phyloP scores from a whole-genome alignment of 2,329 filamentous ascomycete genomes.

The Aspergillus fumigatus region DNA sequence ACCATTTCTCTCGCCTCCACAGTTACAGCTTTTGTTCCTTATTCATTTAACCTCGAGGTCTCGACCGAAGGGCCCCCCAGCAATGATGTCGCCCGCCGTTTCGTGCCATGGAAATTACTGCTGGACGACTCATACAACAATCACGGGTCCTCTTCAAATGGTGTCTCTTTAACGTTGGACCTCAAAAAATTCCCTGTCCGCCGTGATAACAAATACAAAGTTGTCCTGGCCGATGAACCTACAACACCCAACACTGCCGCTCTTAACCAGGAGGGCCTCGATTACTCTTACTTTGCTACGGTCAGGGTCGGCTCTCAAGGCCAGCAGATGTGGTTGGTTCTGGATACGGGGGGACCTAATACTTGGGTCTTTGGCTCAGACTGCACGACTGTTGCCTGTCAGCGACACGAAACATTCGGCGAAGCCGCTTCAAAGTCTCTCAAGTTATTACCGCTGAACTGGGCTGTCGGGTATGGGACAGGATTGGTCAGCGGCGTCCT shows the following conservation, averaged over 20 bases:
- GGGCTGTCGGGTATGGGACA: constrained; percentile 70
- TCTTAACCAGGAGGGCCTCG: constrained; percentile 51
- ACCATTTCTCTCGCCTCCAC: constrained; percentile 28
- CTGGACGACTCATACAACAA: constrained; percentile 15
- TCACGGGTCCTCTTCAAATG: constrained; percentile 9
- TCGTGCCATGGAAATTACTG: constrained; percentile 27
- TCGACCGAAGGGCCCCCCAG: constrained; percentile 12
- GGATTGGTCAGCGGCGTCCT: constrained; percentile 66
- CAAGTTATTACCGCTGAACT: constrained; percentile 49
- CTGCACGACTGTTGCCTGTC: constrained; percentile 64
- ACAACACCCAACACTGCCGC: constrained; percentile 45
- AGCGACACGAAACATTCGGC: constrained; percentile 66
- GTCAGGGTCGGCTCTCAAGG: constrained; percentile 48
- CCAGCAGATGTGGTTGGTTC: constrained; percentile 49
- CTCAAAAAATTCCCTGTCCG: constrained; percentile 36
- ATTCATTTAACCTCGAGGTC: constrained; percentile 23
- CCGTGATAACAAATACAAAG: constrained; percentile 47
- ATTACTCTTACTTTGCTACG: constrained; percentile 52
- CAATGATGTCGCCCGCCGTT: constrained; percentile 25
- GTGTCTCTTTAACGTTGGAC: constrained; percentile 28
- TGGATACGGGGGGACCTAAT: constrained; percentile 57
- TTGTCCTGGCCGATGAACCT: constrained; percentile 38
- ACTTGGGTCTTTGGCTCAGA: constrained; percentile 77
- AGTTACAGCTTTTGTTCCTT: constrained; percentile 43
- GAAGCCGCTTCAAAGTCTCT: constrained; percentile 61